Conservation (phyloP, 176 grass and related monocot species). For the barley (Hordeum vulgare) region DNA sequence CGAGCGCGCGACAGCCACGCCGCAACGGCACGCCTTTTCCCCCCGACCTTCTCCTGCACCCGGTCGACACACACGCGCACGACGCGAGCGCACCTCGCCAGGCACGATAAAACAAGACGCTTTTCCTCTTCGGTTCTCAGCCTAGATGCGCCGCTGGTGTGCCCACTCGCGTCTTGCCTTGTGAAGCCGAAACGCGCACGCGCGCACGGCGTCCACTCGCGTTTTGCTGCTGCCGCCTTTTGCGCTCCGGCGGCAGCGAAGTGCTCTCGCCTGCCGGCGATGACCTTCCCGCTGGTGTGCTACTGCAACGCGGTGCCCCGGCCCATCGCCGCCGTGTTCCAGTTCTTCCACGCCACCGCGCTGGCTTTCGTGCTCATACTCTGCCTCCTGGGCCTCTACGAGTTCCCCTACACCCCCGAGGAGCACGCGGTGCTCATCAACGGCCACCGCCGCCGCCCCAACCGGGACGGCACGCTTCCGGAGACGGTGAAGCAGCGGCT, state of each 20-base stretch:
- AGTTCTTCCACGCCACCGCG: slow-evolving; percentile 33
- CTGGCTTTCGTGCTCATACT: slow-evolving; percentile 15
- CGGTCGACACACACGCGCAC: neutral
- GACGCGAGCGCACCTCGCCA: neutral
- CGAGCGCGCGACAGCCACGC: slow-evolving; percentile 13
- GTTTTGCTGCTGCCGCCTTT: neutral
- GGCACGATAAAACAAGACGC: neutral
- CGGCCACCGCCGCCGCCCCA: neutral
- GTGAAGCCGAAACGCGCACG: neutral
- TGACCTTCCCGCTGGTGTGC: slow-evolving; percentile 69
- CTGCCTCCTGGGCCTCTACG: slow-evolving; percentile 43
- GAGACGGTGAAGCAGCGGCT: slow-evolving; percentile 52
- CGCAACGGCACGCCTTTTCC: neutral
- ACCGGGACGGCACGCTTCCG: neutral
- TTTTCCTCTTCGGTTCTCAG: neutral
- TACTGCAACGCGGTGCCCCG: slow-evolving; percentile 50
- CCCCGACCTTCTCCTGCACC: neutral
- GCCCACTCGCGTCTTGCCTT: neutral
- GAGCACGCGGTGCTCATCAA: slow-evolving; percentile 16
- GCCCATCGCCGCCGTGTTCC: slow-evolving; percentile 49
- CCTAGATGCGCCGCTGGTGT: neutral
- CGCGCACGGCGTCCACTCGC: neutral
- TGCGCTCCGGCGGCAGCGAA: neutral
- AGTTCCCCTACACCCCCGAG: slow-evolving; percentile 28
- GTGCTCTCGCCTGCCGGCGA: neutral